phyloP scores from a whole-genome alignment of 2,329 filamentous ascomycete genomes.

The Penicillium freii region DNA sequence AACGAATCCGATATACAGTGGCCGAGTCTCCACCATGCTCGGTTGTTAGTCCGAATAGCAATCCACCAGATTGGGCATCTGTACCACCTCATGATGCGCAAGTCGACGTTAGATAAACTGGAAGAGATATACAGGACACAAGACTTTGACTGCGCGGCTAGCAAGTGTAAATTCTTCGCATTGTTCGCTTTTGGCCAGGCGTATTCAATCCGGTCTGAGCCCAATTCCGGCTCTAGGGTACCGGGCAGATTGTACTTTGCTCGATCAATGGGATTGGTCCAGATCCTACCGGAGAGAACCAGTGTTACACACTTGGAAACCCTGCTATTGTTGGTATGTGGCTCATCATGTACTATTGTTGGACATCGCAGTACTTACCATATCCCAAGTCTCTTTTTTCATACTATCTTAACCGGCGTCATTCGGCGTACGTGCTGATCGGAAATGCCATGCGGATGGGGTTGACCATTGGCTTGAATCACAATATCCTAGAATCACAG shows the following conservation, averaged over 20 bases:
- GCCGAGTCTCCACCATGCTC: conserved; percentile 38
- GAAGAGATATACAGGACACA: conserved; percentile 39
- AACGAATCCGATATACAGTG: conserved; percentile 33
- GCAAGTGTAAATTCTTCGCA: conserved; percentile 47
- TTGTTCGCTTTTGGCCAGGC: conserved; percentile 49
- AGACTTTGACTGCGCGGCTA: conserved; percentile 34
- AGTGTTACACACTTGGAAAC: conserved; percentile 48
- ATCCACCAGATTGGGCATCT: conserved; percentile 37
- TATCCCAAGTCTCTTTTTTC: conserved; percentile 34
- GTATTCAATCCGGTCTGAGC: conserved; percentile 42
- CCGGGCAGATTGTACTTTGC: conserved; percentile 48
- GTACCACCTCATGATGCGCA: conserved; percentile 39
- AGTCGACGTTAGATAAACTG: conserved; percentile 40
- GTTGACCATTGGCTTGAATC: conserved; percentile 46
- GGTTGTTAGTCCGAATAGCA: conserved; percentile 38
- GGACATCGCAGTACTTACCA: background rate
- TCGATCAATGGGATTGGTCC: conserved; percentile 40
- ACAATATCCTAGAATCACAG: conserved; percentile 40
- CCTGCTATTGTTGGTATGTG: conserved; percentile 39
- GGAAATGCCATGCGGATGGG: conserved; percentile 45
- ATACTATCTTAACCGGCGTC: conserved; percentile 38
- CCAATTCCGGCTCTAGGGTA: conserved; percentile 35
- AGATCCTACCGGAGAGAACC: conserved; percentile 46
- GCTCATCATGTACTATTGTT: too few relatives aligned
- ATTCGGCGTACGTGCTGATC: conserved; percentile 36